Evolutionary conservation across 2,329 filamentous ascomycete genomes (phyloP), one percentile per base, ranked within the genome.

Genomic region (Fusarium buharicum): DNA sequence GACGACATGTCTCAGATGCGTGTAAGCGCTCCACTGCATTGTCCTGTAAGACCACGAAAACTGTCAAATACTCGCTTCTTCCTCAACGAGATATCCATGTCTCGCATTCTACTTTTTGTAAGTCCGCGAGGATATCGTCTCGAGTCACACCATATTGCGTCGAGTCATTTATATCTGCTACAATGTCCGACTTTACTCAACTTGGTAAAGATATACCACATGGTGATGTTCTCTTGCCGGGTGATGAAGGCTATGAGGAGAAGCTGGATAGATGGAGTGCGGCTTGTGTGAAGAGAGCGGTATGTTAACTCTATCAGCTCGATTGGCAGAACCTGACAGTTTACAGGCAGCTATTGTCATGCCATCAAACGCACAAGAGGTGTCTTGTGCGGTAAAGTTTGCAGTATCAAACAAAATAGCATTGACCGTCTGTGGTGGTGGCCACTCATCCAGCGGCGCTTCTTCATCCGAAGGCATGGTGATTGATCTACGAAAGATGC

Each of bases 401-500:
- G 68, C 71, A n/a, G 44, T 62, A 3, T 47, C 52, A 4, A 59
- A 80, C 37, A 66, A 70, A 1, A 74, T 86, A 28, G 78, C 82
- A 27, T 74, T 87, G 44, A 80, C 80, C 0, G 80, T 86, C 11
- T 78, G 79, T 49, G 80, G 84, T 5, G 84, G 85, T 11, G 82
- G 83, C 0, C 85, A 87, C 71, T 83, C 82, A 0, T 84, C 84
- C 0, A 77, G 78, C 6, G 84, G 82, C 1, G 76, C 79, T 3
- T 80, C 68, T 4, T 82, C 81, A 2, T 80, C 79, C 2, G 81
- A 80, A 10, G 79, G 80, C 8, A 74, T 88, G 14, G 77, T 86
- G 3, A 82, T 88, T 54, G 82, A 86, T 66, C 75, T 88, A 3
- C 75, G 76, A 1, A 74, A 77, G 33, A 81, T 88, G 79, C 75